Conservation (phyloP, 2,329 filamentous ascomycete genomes). For the Fusarium nematophilum region DNA sequence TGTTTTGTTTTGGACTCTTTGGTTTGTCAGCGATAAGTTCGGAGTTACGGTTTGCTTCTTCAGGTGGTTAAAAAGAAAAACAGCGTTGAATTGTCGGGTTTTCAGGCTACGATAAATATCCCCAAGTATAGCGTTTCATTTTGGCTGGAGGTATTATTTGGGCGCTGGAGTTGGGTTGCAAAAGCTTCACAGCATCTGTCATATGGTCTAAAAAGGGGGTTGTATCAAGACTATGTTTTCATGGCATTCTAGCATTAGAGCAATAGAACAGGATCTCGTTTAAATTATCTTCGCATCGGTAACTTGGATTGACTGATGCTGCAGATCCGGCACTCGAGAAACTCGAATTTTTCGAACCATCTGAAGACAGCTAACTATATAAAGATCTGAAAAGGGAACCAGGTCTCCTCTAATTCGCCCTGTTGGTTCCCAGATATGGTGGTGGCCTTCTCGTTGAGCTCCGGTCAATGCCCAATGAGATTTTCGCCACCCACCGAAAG, state of each 20-base stretch:
- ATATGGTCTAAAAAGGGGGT: conserved; percentile 6
- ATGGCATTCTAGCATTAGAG: not conserved
- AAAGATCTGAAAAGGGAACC: not conserved
- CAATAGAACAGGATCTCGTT: conserved; percentile 21
- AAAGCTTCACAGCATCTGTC: not conserved
- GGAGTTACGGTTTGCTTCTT: conserved; percentile 23
- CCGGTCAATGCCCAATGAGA: conserved; percentile 39
- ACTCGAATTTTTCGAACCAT: not conserved
- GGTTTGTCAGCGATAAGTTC: conserved; percentile 1
- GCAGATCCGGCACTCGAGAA: not conserved
- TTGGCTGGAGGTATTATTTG: conserved; percentile 1
- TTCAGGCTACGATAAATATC: conserved; percentile 24
- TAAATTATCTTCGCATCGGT: too few species aligned
- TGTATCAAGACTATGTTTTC: not conserved
- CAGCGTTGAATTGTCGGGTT: not conserved
- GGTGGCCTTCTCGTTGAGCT: not conserved
- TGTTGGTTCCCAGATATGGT: not conserved
- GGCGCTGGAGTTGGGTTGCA: conserved; percentile 17
- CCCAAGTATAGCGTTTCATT: conserved; percentile 14
- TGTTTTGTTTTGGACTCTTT: not conserved
- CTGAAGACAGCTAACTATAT: not conserved
- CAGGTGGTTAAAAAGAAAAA: conserved; percentile 2
- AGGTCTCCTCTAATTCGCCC: not conserved
- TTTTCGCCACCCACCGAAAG: conserved; percentile 40
- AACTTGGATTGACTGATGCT: not conserved